Evolutionary conservation across 148 eudicot species (phyloP).

Genomic region (Fagopyrum tataricum): DNA sequence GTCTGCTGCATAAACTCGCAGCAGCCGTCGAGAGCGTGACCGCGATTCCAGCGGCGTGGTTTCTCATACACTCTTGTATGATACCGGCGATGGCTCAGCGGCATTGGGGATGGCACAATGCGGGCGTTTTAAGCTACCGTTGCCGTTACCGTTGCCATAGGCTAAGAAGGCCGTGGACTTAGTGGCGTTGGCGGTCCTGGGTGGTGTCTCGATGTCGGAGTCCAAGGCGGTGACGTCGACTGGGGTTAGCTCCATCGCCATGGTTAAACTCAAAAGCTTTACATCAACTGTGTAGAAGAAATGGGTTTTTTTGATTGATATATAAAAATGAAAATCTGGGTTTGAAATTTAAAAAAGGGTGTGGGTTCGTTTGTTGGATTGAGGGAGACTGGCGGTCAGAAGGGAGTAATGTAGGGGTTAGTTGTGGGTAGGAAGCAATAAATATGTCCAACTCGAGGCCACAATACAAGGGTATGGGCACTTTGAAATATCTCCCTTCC

Average conservation of each 20-base stretch:
- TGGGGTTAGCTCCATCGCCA: background rate
- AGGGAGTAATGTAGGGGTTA: background rate
- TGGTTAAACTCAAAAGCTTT: background rate
- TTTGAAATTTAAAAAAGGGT: background rate
- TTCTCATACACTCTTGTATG: conserved; percentile 68
- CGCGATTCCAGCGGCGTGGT: conserved; percentile 72
- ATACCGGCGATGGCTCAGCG: conserved; percentile 11
- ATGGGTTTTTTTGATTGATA: background rate
- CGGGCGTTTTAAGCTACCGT: conserved; percentile 21
- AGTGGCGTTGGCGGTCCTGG: background rate
- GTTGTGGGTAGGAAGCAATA: background rate
- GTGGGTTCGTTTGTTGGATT: background rate
- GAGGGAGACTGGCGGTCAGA: background rate
- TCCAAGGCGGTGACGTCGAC: background rate
- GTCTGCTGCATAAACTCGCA: conserved; percentile 68
- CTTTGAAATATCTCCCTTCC: background rate
- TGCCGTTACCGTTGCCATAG: conserved; percentile 23
- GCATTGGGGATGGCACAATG: conserved; percentile 13
- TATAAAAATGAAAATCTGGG: background rate
- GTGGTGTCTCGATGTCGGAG: conserved; percentile 2
- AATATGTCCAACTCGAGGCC: background rate
- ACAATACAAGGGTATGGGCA: background rate
- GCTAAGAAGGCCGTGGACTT: conserved; percentile 14
- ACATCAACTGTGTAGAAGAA: background rate
- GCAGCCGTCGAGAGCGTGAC: conserved; percentile 83